Base-by-base conservation (phyloP, 805 yeast species). In the Starmerella kuoi region DNA sequence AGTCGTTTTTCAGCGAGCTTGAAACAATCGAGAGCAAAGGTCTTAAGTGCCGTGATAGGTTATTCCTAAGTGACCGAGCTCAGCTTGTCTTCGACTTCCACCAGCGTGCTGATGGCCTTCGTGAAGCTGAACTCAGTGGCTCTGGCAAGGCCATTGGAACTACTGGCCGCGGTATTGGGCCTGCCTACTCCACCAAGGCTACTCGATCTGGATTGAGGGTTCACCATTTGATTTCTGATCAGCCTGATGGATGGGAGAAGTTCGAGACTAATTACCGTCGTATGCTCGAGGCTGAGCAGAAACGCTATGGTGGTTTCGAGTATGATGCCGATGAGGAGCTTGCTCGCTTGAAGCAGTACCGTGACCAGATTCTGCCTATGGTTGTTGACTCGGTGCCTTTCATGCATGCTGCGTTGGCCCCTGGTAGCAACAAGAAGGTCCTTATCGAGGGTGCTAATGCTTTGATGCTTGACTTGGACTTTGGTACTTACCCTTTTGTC, bases 141-240 rank as follows among this genome's bases (percentile, higher is more conserved):
- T 76, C 77, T 62, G 84, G 84, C 62, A 84, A 85, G 61, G 72
- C 83, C 21, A 88, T 91, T 56, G 98, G 98, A 55, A 91, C 98
- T 49, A 91, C 98, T 27, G 96, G 97, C 60, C 91, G 91, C 62
- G 98, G 98, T 65, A 91, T 91, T 58, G 98, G 98, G 45, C 98
- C 98, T 56, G 81, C 98, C 34, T 91, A 91, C 63, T 79, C 96
- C 21, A 86, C 98, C 50, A 91, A 91, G 69, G 94, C 94, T 39
- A 80, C 94, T 14, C 79, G 98, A 67, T 85, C 96, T 18, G 98
- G 98, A 59, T 70, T 91, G 55, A 76, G 98, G 66, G 93, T 91
- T 42, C 98, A 91, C 67, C 97, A 91, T 69, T 73, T 91, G 58
- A 91, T 86, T 31, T 77, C 82, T 52, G 81, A 82, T 55, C 87